phyloP scores from a whole-genome alignment of 164 flowering plant genomes.

The Piper longum region DNA sequence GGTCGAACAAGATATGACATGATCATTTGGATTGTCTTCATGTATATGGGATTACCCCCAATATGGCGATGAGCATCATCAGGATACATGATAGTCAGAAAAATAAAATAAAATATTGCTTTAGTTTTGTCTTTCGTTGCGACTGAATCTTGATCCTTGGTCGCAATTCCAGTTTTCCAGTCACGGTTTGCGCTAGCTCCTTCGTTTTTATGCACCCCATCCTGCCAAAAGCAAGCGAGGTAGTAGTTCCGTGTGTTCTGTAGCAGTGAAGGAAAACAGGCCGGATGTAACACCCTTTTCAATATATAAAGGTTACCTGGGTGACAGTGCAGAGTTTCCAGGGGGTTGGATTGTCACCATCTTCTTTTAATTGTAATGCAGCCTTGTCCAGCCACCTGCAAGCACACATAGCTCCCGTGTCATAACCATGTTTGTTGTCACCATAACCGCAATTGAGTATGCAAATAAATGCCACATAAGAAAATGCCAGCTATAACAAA shows the following conservation, averaged over 20 bases:
- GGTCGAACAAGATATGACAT: too few relatives aligned
- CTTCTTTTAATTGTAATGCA: slow-evolving; percentile 74
- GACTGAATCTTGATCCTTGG: slow-evolving; percentile 93
- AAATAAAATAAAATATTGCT: slow-evolving; percentile 19
- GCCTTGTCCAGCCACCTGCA: slow-evolving; percentile 87
- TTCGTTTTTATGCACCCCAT: slow-evolving; percentile 18
- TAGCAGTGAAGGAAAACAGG: slow-evolving; percentile 76
- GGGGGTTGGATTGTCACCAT: slow-evolving; percentile 48
- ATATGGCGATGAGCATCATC: too few relatives aligned
- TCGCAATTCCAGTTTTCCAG: slow-evolving; percentile 89
- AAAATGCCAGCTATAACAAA: not conserved
- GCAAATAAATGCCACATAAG: too few relatives aligned
- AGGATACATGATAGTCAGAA: too few relatives aligned
- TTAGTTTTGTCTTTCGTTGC: slow-evolving; percentile 83
- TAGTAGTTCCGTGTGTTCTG: slow-evolving; percentile 65
- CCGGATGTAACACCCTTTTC: slow-evolving; percentile 53
- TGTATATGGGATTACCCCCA: too few relatives aligned
- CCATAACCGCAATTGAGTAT: not conserved
- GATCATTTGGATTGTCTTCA: too few relatives aligned
- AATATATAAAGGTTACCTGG: slow-evolving; percentile 61
- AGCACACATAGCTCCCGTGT: not conserved
- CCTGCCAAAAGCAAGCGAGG: slow-evolving; percentile 68
- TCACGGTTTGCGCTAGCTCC: slow-evolving; percentile 56
- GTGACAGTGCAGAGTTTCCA: slow-evolving; percentile 97
- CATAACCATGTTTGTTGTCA: not conserved